These are phyloP conservation scores for Phytophthora macrochlamydospora DNA, from an alignment of 352 stramenopile species.

Conservation along the genomic window DNA sequence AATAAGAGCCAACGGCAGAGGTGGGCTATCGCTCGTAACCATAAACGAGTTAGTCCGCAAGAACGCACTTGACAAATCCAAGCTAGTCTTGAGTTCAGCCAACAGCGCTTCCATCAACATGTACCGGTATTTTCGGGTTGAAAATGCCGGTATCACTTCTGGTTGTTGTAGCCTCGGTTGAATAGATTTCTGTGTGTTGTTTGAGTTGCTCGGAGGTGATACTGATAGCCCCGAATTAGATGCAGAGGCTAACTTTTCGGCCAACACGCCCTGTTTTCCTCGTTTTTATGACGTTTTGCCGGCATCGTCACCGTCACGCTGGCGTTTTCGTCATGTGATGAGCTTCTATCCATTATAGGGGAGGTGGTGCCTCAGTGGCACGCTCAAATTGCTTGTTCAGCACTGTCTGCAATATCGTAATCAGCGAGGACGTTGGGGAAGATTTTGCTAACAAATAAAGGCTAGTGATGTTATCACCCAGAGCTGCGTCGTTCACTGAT, in stretches of 20 bases:
- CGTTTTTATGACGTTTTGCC: slow-evolving; percentile 49
- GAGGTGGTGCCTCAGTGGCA: slow-evolving; percentile 17
- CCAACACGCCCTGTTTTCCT: slow-evolving; percentile 33
- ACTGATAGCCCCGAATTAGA: not conserved
- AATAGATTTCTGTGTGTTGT: slow-evolving; percentile 21
- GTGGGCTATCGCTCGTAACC: slow-evolving; percentile 71
- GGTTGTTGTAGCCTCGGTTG: slow-evolving; percentile 41
- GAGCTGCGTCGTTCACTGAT: slow-evolving; percentile 12
- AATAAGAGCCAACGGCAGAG: slow-evolving; percentile 61
- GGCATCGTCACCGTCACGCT: slow-evolving; percentile 32
- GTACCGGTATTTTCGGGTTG: slow-evolving; percentile 58
- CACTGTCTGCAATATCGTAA: slow-evolving; percentile 51
- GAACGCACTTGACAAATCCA: slow-evolving; percentile 57
- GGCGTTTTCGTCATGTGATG: slow-evolving; percentile 37
- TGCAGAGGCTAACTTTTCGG: slow-evolving; percentile 30
- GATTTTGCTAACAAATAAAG: slow-evolving; percentile 14
- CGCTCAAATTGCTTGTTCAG: slow-evolving; percentile 65
- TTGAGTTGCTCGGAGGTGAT: slow-evolving; percentile 10
- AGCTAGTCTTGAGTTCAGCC: slow-evolving; percentile 51
- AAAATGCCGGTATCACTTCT: slow-evolving; percentile 32
- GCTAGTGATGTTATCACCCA: not conserved
- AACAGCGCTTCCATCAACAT: slow-evolving; percentile 68
- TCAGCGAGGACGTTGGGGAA: slow-evolving; percentile 26
- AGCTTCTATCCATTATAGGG: slow-evolving; percentile 32
- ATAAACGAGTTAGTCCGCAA: slow-evolving; percentile 58